phyloP scores from a whole-genome alignment of 2,329 filamentous ascomycete species.

The Curvularia lunata region DNA sequence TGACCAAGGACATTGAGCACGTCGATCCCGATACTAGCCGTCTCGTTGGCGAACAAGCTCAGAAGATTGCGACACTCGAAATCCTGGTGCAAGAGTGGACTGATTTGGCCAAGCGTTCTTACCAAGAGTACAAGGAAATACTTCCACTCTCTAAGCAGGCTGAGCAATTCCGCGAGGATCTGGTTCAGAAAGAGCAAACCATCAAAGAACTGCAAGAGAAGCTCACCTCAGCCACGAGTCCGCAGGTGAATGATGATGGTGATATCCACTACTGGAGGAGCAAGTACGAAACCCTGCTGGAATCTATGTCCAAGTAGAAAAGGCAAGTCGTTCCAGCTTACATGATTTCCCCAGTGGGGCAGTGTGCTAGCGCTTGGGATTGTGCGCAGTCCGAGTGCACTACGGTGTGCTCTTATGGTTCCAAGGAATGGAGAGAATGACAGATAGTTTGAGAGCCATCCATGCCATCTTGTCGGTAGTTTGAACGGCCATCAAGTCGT shows the following conservation, averaged over 20 bases:
- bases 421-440: background rate
- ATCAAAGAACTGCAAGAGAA: constrained; percentile 27
- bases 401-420: background rate
- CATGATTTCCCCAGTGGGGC: background rate
- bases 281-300: constrained; percentile 35
- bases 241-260: constrained; percentile 24
- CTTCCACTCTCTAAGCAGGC: constrained; percentile 29
- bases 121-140: constrained; percentile 36
- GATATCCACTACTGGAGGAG: constrained; percentile 34
- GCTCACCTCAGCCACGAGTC: constrained; percentile 22
- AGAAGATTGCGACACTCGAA: constrained; percentile 22
- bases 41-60: constrained; percentile 12
- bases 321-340: background rate
- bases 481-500: background rate
- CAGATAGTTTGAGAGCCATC: background rate
- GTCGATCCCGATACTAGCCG: background rate
- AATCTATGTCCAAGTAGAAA: constrained; percentile 8
- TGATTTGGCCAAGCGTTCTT: constrained; percentile 34
- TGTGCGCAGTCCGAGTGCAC: background rate
- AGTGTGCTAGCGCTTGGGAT: background rate
- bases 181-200: constrained; percentile 19
- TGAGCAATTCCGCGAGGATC: constrained; percentile 25
- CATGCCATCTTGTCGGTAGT: background rate
- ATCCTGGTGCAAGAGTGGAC: constrained; percentile 26
- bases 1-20: constrained; percentile 5